Conservation (phyloP, 257 asterid genomes). For the Vinca minor region DNA sequence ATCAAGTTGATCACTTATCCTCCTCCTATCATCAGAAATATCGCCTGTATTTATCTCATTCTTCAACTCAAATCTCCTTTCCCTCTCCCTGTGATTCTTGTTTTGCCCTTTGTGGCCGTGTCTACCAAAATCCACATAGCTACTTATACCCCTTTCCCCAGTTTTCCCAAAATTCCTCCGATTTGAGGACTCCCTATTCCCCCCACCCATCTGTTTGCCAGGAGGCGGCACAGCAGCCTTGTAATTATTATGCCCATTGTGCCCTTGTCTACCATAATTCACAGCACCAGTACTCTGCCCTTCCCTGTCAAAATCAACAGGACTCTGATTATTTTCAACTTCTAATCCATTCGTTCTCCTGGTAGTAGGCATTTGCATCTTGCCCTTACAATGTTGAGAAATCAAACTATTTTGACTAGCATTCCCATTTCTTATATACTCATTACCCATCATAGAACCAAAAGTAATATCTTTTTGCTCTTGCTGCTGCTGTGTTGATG, state of each 20-base stretch:
- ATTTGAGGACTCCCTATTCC: conserved; percentile 19
- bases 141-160: conserved; percentile 29
- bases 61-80: conserved; percentile 3
- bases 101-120: conserved; percentile 19
- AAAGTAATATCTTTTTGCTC: conserved; percentile 44
- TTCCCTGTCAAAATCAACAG: too few relatives aligned
- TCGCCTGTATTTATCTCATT: conserved; percentile 10
- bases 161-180: conserved; percentile 33
- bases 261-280: conserved; percentile 22
- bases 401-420: conserved; percentile 17
- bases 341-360: conserved; percentile 26
- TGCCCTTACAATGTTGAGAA: conserved; percentile 14
- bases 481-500: conserved; percentile 19
- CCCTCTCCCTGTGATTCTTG: conserved; percentile 16
- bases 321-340: conserved; percentile 18
- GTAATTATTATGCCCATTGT: conserved; percentile 24
- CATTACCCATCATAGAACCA: conserved; percentile 43
- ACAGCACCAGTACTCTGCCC: conserved; percentile 16
- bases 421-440: conserved; percentile 10
- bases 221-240: conserved; percentile 41
- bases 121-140: conserved; percentile 17
- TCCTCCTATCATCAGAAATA: conserved; percentile 17
- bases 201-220: conserved; percentile 25
- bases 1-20: conserved; percentile 31
- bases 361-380: conserved; percentile 14